Conservation (phyloP, 164 flowering plant species). For the Nymphaea colorata region DNA sequence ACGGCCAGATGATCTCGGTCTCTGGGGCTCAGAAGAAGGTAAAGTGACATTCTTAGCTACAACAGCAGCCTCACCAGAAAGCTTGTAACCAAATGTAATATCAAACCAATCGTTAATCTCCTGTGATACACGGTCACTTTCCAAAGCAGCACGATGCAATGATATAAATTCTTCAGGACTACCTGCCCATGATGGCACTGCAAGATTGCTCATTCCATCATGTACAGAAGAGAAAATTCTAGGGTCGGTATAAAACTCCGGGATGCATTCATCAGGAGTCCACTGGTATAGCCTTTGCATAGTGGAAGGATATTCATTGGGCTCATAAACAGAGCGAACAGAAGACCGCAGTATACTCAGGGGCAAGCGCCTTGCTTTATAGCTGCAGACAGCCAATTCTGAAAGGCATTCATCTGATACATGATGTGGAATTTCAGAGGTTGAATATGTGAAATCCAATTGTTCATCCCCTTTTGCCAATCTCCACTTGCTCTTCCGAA, state of each 20-base stretch:
- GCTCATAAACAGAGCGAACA: slow-evolving; percentile 96
- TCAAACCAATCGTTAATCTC: slow-evolving; percentile 92
- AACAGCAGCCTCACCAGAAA: slow-evolving; percentile 85
- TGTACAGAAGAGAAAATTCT: slow-evolving; percentile 63
- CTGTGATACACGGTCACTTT: slow-evolving; percentile 63
- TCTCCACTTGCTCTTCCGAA: slow-evolving; percentile 91
- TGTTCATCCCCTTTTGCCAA: slow-evolving; percentile 98
- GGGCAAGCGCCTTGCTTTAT: slow-evolving; percentile 94
- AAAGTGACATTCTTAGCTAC: slow-evolving; percentile 90
- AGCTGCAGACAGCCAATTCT: slow-evolving; percentile 97
- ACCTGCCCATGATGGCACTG: slow-evolving; percentile 79
- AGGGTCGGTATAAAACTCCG: slow-evolving; percentile 88
- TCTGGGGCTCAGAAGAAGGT: slow-evolving; percentile 48
- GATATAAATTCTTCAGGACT: slow-evolving; percentile 75
- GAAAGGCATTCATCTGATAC: slow-evolving; percentile 98
- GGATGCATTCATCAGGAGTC: slow-evolving; percentile 98
- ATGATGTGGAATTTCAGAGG: slow-evolving; percentile 94
- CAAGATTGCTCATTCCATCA: slow-evolving; percentile 80
- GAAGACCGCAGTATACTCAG: slow-evolving; percentile 69
- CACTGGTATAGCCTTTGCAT: slow-evolving; percentile 97
- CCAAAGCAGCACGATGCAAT: slow-evolving; percentile 84
- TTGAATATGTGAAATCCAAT: slow-evolving; percentile 87
- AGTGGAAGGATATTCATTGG: slow-evolving; percentile 91
- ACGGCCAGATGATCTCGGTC: slow-evolving; percentile 69
- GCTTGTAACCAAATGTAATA: slow-evolving; percentile 88